Evolutionary conservation across 345 rosid species (phyloP).

Genomic region (Eucalyptus curtisii): DNA sequence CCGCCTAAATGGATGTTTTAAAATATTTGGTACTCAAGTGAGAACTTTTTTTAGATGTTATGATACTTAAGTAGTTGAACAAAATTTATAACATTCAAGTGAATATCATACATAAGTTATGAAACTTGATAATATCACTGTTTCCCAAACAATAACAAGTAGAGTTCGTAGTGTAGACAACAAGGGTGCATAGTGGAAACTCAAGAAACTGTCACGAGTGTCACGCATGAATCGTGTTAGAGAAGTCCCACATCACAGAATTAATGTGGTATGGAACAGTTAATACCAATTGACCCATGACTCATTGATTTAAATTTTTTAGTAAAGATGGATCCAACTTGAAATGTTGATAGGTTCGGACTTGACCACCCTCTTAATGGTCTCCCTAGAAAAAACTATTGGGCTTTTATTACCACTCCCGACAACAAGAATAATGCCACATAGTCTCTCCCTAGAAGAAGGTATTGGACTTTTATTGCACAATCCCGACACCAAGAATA

Average conservation of each 20-base stretch:
- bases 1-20: too few relatives aligned
- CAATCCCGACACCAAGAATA: neutral
- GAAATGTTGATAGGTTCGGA: too few relatives aligned
- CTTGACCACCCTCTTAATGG: neutral
- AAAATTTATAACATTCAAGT: neutral
- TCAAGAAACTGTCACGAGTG: neutral
- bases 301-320: neutral
- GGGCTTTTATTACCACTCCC: rapidly evolving
- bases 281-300: neutral
- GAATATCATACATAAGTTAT: too few relatives aligned
- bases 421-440: too few relatives aligned
- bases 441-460: too few relatives aligned
- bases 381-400: neutral
- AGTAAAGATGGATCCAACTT: too few relatives aligned
- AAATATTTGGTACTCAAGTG: neutral
- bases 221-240: rapidly evolving
- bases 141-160: neutral
- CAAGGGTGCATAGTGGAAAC: neutral
- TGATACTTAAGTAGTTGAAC: too few relatives aligned
- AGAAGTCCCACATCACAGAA: rapidly evolving
- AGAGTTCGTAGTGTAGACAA: too few relatives aligned
- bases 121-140: too few relatives aligned
- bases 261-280: rapidly evolving
- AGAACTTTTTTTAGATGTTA: too few relatives aligned
- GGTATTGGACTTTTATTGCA: too few relatives aligned